A percentile compares a stretch with the other conserved stretches of the same genome.
Conservation (phyloP, 495 filamentous ascomycete species). For the Pyrenopolyporus hunteri region DNA sequence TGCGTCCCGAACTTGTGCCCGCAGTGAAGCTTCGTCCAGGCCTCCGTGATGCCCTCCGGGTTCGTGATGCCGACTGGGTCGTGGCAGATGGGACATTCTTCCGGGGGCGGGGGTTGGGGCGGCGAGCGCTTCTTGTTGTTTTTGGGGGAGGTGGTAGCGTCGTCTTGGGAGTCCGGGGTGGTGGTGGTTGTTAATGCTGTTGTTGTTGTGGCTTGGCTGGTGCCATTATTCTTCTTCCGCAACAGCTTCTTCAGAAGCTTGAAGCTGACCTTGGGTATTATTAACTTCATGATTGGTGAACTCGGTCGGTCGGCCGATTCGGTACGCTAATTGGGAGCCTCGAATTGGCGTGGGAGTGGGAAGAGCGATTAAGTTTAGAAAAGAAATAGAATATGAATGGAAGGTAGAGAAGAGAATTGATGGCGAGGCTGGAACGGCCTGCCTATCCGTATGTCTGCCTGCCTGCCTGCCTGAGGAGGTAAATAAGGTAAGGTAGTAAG, state of each 20-base stretch:
- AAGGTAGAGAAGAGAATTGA: constrained; percentile 1
- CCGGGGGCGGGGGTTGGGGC: constrained; percentile 22
- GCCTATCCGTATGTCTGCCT: no score
- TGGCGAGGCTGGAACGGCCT: constrained; percentile 26
- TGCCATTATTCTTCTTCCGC: not conserved
- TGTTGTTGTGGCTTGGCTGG: no score
- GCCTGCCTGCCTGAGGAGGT: constrained; percentile 8
- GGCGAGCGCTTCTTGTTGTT: constrained; percentile 14
- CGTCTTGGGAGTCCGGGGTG: not conserved
- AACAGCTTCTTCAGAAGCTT: constrained; percentile 40
- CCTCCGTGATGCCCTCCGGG: constrained; percentile 48
- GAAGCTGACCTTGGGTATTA: constrained; percentile 31
- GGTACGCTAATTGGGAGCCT: not conserved
- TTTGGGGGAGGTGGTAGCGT: constrained; percentile 7
- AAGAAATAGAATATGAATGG: not conserved
- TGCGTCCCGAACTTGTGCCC: constrained; percentile 52
- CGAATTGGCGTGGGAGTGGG: not conserved
- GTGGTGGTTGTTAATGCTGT: not conserved
- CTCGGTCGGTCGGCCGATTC: no score
- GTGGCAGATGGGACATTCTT: constrained; percentile 54
- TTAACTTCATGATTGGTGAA: constrained; percentile 22
- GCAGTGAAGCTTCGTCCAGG: constrained; percentile 52
- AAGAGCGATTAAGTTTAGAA: not conserved
- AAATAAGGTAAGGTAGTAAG: not conserved
- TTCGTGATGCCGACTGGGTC: constrained; percentile 46